Evolutionary conservation across 2,329 filamentous ascomycete genomes (phyloP), one percentile per base, ranked within the genome.

Genomic region (Aspergillus fumigatus): DNA sequence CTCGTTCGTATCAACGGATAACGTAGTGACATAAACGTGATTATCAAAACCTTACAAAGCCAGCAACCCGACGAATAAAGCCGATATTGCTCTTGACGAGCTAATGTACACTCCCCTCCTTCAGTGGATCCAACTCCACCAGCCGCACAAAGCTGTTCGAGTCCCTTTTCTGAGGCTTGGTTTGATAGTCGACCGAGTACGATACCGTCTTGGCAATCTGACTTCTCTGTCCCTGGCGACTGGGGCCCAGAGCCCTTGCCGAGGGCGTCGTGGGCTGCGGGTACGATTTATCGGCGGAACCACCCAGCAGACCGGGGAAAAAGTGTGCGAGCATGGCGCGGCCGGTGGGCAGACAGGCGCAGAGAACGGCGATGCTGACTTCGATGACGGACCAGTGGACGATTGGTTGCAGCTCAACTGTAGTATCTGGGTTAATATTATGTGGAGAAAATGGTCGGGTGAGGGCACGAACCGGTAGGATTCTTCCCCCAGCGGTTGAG

Each of bases 371-470:
- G 32, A 69, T 66, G 25, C 67, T 63, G 26, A 56, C 56, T 52
- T 69, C 67, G 38, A 69, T 67, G 14, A 69, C 61, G 6, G 66
- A 67, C 67, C 67, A 69, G 55, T 65, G 61, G 26, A 65, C 62
- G 14, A 68, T 59, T 2, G 67, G 65, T n/a, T 65, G 62, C 32
- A 68, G 50, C 21, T 64, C 62, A 4, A 59, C 53, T 52, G 49
- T 48, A 10, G 9, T 6, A 32, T 7, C 14, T 8, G 7, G 7
- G 40, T 51, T 48, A 48, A 21, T 38, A 14, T 11, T n/a, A 21
- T 3, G 17, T 3, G 11, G 4, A 17, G 23, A 4, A 4, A 35
- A 51, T 17, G n/a, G 14, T 11, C 11, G 43, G 8, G 19, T 1
- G 1, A 9, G 11, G 11, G 19, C 4, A 27, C 27, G 3, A 53